These are phyloP conservation scores for Xylona heveae DNA, from an alignment of 495 filamentous ascomycete genomes.

Conservation along the genomic window DNA sequence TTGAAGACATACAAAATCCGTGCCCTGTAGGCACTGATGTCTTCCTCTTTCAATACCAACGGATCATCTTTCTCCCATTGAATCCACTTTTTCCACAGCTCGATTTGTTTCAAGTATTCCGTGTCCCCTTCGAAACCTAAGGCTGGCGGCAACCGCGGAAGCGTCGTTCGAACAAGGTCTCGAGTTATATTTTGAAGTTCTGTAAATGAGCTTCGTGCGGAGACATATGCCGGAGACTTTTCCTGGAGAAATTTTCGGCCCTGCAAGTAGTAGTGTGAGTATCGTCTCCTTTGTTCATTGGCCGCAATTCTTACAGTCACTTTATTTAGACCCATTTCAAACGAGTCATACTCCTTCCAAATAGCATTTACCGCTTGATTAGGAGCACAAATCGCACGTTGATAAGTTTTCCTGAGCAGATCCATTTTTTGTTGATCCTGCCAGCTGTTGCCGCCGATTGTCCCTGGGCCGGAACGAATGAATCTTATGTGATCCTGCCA, in stretches of 20 bases:
- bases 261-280: conserved; percentile 21
- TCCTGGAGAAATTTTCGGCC: conserved; percentile 87
- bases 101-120: conserved; percentile 70
- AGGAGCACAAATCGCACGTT: conserved; percentile 67
- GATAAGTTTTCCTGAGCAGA: conserved; percentile 69
- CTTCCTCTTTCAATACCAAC: conserved; percentile 61
- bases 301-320: conserved; percentile 34
- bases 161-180: conserved; percentile 50
- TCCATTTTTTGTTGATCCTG: conserved; percentile 98
- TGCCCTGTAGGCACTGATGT: conserved; percentile 43
- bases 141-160: conserved; percentile 63
- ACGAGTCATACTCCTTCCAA: conserved; percentile 95
- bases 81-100: conserved; percentile 85
- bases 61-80: conserved; percentile 86
- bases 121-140: conserved; percentile 71
- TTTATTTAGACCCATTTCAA: conserved; percentile 85
- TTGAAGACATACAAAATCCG: conserved; percentile 81
- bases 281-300: not conserved
- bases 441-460: conserved; percentile 67
- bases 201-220: conserved; percentile 65
- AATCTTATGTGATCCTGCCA: conserved; percentile 92
- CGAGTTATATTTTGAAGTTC: conserved; percentile 68
- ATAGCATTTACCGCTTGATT: conserved; percentile 56
- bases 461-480: conserved; percentile 65
- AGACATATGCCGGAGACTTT: conserved; percentile 79